These are phyloP conservation scores for Apiotrichum montevideense DNA, from an alignment of 1,284 basidiomycete species.

Conservation along the genomic window DNA sequence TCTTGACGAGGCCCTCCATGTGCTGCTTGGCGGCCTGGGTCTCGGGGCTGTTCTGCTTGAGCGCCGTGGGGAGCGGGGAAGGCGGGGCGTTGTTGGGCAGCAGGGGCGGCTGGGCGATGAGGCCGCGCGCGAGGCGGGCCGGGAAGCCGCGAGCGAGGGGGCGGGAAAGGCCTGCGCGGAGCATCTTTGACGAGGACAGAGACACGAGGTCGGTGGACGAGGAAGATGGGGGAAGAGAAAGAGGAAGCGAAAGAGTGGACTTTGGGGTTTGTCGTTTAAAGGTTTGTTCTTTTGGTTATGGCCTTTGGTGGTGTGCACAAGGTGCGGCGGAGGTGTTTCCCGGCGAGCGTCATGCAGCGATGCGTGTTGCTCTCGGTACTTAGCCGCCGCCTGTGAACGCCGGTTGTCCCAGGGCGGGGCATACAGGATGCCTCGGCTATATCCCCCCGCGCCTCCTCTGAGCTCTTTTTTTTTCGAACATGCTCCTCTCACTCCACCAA, in stretches of 20 bases:
- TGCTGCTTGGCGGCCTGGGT: slow-evolving; percentile 21
- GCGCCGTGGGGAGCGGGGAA: slow-evolving; percentile 29
- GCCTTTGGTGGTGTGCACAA: too few species aligned
- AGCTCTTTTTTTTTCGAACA: too few species aligned
- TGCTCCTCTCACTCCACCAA: too few species aligned
- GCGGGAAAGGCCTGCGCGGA: not conserved
- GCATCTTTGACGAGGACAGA: not conserved
- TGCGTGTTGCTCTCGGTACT: too few species aligned
- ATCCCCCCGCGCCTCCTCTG: too few species aligned
- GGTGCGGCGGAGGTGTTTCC: too few species aligned
- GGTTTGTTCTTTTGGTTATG: too few species aligned
- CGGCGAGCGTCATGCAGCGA: too few species aligned
- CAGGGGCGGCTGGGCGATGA: slow-evolving; percentile 34
- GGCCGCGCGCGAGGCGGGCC: slow-evolving; percentile 19
- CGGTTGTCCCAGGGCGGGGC: too few species aligned
- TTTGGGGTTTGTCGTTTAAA: too few species aligned
- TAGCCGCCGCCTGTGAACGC: too few species aligned
- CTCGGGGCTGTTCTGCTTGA: slow-evolving; percentile 23
- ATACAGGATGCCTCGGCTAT: too few species aligned
- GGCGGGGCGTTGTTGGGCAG: slow-evolving; percentile 26
- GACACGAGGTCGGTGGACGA: not conserved
- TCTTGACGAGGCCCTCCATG: slow-evolving; percentile 25
- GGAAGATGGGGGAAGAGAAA: not conserved
- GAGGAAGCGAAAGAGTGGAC: not conserved
- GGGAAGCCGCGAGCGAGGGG: not conserved